Conservation (phyloP, 2,329 filamentous ascomycete species). For the Calonectria pseudoreteaudii region DNA sequence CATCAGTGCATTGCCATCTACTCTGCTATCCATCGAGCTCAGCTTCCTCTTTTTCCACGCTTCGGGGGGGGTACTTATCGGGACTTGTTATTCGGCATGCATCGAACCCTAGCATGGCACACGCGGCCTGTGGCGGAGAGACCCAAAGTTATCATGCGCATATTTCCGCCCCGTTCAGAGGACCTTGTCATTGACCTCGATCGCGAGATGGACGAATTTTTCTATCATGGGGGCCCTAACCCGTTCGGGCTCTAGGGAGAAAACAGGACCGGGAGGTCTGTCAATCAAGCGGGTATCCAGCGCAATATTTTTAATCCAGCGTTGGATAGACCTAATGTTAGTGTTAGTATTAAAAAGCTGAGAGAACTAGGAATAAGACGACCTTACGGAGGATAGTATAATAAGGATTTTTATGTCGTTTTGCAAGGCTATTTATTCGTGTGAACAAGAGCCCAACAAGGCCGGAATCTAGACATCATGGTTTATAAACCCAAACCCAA, state of each 20-base stretch:
- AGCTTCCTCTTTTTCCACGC: not conserved
- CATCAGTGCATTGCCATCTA: not conserved
- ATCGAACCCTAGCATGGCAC: not conserved
- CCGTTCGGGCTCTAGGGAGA: not conserved
- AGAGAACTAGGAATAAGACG: too few relatives aligned
- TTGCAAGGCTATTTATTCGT: too few relatives aligned
- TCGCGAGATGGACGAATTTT: not conserved
- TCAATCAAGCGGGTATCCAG: too few relatives aligned
- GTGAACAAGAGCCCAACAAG: too few relatives aligned
- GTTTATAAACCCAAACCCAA: not conserved
- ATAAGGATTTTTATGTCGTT: too few relatives aligned
- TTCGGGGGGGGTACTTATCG: not conserved
- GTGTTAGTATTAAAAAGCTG: too few relatives aligned
- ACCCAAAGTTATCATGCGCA: not conserved
- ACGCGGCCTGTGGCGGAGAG: not conserved
- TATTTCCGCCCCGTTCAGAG: not conserved
- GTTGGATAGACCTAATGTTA: too few relatives aligned
- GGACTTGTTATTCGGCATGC: not conserved
- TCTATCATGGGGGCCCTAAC: not conserved
- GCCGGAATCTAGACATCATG: not conserved
- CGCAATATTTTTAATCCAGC: too few relatives aligned
- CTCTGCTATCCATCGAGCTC: not conserved
- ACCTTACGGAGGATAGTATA: too few relatives aligned
- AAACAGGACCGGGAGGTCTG: too few relatives aligned
- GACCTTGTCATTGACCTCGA: not conserved